These are phyloP conservation scores for Ascochyta clinopodiicola DNA, from an alignment of 2,329 filamentous ascomycete genomes.

Conservation along the genomic window DNA sequence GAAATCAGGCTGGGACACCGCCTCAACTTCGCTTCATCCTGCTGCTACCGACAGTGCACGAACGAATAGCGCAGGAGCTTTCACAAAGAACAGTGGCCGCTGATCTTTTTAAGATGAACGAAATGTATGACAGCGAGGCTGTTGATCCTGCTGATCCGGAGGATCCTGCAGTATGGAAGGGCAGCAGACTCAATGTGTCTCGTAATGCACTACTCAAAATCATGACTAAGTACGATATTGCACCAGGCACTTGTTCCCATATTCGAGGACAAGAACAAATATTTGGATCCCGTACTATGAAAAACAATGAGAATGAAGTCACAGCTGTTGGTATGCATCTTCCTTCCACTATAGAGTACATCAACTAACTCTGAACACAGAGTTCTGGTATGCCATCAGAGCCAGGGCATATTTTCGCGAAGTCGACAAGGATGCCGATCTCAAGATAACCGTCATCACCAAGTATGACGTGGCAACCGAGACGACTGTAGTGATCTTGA, in stretches of 20 bases:
- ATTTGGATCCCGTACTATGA: constrained; percentile 13
- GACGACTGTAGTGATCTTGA: constrained; percentile 13
- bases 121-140: constrained; percentile 3
- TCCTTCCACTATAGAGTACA: too few species aligned
- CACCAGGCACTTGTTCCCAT: constrained; percentile 14
- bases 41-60: constrained; percentile 15
- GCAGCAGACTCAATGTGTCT: constrained; percentile 15
- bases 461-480: constrained; percentile 8
- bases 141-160: constrained; percentile 8
- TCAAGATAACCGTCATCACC: constrained; percentile 15
- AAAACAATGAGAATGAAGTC: constrained; percentile 4
- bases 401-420: constrained; percentile 13
- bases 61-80: constrained; percentile 7
- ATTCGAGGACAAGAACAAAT: constrained; percentile 22
- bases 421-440: constrained; percentile 16
- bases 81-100: constrained; percentile 1
- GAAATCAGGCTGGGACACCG: background rate
- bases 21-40: constrained; percentile 13
- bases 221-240: constrained; percentile 14
- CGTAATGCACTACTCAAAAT: constrained; percentile 5
- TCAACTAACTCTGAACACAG: background rate
- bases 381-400: constrained; percentile 19
- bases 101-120: constrained; percentile 9
- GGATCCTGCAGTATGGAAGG: background rate
- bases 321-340: constrained; percentile 1